These are phyloP conservation scores for Cryphonectria parasitica DNA, from an alignment of 2,329 filamentous ascomycete species.

Conservation along the genomic window DNA sequence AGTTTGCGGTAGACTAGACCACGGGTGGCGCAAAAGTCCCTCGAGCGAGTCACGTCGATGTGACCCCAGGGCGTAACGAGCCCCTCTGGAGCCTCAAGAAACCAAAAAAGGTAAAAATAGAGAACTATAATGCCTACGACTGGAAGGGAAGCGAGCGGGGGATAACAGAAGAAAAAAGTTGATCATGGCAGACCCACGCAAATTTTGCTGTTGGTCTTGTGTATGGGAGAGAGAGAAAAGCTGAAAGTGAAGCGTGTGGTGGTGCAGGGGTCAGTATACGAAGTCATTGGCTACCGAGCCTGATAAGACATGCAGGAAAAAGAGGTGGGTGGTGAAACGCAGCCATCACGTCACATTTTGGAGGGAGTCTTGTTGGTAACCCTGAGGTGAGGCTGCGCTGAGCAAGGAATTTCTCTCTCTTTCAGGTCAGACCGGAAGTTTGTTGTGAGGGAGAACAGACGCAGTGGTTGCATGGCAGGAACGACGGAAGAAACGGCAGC, in stretches of 20 bases:
- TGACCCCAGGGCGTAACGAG: background rate
- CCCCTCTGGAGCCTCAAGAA: background rate
- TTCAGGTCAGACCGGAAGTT: too few relatives aligned
- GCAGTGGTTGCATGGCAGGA: too few relatives aligned
- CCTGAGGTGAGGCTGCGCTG: too few relatives aligned
- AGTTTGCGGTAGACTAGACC: background rate
- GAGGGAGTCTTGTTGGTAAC: background rate
- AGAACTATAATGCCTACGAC: background rate
- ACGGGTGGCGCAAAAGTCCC: slow-evolving; percentile 11
- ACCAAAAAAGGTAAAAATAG: background rate
- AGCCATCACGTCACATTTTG: background rate
- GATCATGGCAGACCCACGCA: background rate
- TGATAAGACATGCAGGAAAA: background rate
- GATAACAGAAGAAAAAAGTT: too few relatives aligned
- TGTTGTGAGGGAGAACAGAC: too few relatives aligned
- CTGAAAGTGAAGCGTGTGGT: background rate
- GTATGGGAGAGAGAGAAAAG: background rate
- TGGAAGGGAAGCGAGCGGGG: background rate
- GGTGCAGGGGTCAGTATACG: background rate
- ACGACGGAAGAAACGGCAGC: too few relatives aligned
- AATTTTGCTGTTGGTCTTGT: too few relatives aligned
- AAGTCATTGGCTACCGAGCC: background rate
- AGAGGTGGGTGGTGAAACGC: background rate
- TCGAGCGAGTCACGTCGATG: background rate
- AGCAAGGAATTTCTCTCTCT: too few relatives aligned